These are phyloP conservation scores for Cyberlindnera maritima DNA, from an alignment of 805 yeast genomes.

Conservation along the genomic window DNA sequence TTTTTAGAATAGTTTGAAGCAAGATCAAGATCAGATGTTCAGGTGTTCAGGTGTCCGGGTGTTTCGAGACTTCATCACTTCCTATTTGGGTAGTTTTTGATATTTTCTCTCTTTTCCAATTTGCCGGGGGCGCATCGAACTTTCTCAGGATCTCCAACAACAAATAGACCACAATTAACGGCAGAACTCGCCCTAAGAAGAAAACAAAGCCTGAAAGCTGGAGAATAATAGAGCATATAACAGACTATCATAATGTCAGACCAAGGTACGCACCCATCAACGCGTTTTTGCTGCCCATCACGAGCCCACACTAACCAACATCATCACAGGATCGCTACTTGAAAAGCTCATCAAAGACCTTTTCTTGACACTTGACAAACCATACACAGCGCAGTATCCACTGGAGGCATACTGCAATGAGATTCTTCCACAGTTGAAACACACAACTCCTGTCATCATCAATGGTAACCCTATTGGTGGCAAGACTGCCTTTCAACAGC, in stretches of 20 bases:
- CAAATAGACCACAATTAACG: too few relatives aligned
- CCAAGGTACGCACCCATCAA: constrained; percentile 10
- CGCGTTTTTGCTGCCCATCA: background rate
- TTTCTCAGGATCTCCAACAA: too few relatives aligned
- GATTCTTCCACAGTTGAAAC: constrained; percentile 46
- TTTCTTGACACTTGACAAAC: constrained; percentile 25
- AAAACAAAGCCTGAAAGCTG: too few relatives aligned
- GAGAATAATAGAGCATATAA: background rate
- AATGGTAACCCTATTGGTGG: constrained; percentile 59
- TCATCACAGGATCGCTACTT: constrained; percentile 14
- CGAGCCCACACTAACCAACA: background rate
- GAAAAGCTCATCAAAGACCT: constrained; percentile 26
- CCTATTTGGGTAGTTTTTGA: background rate
- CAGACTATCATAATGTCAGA: constrained; percentile 5
- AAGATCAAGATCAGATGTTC: background rate
- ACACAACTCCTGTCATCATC: constrained; percentile 50
- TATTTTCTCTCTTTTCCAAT: background rate
- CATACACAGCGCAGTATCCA: constrained; percentile 12
- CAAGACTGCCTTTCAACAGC: constrained; percentile 50
- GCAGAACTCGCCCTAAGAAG: too few relatives aligned
- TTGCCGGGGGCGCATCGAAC: background rate
- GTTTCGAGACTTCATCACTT: background rate
- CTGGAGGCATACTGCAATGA: constrained; percentile 22
- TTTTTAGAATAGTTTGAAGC: background rate
- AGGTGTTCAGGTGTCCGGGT: constrained; percentile 2